phyloP scores from a whole-genome alignment of 192 early-diverging fungal species.

The Geosiphon pyriformis region DNA sequence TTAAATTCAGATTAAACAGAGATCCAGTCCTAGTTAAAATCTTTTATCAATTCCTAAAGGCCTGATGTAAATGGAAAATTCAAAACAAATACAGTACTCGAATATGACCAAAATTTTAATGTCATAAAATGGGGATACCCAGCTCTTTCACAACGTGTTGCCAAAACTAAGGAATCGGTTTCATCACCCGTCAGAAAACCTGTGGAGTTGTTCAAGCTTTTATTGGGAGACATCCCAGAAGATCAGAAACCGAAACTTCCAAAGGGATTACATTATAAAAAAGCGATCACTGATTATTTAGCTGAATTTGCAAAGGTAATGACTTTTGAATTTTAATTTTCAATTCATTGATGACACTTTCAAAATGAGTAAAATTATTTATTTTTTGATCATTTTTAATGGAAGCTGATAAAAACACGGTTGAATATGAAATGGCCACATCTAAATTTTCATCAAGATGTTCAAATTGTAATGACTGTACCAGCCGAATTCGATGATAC shows the following conservation, averaged over 20 bases:
- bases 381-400: background rate
- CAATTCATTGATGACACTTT: background rate
- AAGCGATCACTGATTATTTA: slow-evolving; percentile 19
- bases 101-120: slow-evolving; percentile 8
- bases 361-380: no score
- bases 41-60: slow-evolving; percentile 1
- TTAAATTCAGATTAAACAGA: background rate
- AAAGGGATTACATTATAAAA: background rate
- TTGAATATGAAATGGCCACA: background rate
- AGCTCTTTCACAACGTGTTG: background rate
- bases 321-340: background rate
- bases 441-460: background rate
- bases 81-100: slow-evolving; percentile 16
- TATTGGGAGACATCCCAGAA: background rate
- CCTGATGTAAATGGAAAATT: background rate
- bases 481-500: background rate
- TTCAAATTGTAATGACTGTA: background rate
- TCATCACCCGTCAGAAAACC: background rate
- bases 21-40: no score
- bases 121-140: slow-evolving; percentile 9
- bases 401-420: background rate
- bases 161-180: background rate
- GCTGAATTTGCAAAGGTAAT: slow-evolving; percentile 1
- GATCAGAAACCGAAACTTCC: slow-evolving; percentile 11
- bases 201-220: slow-evolving; percentile 17